Conservation (phyloP, 2,329 filamentous ascomycete species). For the Cryphonectria parasitica region DNA sequence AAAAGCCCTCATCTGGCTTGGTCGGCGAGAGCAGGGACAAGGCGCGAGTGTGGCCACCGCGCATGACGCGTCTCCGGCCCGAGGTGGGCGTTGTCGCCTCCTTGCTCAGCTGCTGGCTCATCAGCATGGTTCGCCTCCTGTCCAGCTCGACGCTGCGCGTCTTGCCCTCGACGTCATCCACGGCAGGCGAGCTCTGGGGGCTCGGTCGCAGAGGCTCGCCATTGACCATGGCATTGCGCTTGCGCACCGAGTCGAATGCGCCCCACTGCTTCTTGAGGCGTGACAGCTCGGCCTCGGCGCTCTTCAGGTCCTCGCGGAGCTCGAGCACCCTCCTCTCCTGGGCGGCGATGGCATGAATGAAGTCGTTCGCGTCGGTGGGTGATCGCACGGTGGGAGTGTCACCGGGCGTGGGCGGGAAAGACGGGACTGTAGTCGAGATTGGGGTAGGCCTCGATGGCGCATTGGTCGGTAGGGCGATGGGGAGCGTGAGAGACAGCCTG, state of each 20-base stretch:
- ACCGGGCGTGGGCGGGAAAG: slow-evolving; percentile 56
- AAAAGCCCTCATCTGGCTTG: slow-evolving; percentile 49
- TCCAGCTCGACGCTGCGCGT: slow-evolving; percentile 67
- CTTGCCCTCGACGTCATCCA: slow-evolving; percentile 41
- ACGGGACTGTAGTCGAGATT: slow-evolving; percentile 45
- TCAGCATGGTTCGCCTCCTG: slow-evolving; percentile 69
- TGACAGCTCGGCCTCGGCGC: slow-evolving; percentile 77
- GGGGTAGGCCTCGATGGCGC: slow-evolving; percentile 57
- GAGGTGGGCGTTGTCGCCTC: slow-evolving; percentile 39
- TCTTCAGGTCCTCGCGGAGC: slow-evolving; percentile 83
- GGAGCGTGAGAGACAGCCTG: slow-evolving; percentile 63
- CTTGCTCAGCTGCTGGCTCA: slow-evolving; percentile 50
- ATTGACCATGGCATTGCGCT: slow-evolving; percentile 70
- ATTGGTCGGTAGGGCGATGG: slow-evolving; percentile 60
- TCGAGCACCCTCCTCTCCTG: slow-evolving; percentile 92
- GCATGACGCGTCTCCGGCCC: slow-evolving; percentile 68
- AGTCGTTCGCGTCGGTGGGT: slow-evolving; percentile 63
- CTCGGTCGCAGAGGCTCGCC: slow-evolving; percentile 60
- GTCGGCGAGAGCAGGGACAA: slow-evolving; percentile 82
- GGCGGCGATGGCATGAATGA: slow-evolving; percentile 87
- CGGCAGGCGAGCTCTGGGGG: slow-evolving; percentile 26
- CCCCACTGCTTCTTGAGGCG: slow-evolving; percentile 85
- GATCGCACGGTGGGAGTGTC: slow-evolving; percentile 48
- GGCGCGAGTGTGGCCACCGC: slow-evolving; percentile 63
- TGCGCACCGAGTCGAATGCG: slow-evolving; percentile 74